A percentile compares a stretch with the other conserved stretches of the same genome.
phyloP scores from a whole-genome alignment of 2,329 filamentous ascomycete species.

The Sordariomycetes sp. region DNA sequence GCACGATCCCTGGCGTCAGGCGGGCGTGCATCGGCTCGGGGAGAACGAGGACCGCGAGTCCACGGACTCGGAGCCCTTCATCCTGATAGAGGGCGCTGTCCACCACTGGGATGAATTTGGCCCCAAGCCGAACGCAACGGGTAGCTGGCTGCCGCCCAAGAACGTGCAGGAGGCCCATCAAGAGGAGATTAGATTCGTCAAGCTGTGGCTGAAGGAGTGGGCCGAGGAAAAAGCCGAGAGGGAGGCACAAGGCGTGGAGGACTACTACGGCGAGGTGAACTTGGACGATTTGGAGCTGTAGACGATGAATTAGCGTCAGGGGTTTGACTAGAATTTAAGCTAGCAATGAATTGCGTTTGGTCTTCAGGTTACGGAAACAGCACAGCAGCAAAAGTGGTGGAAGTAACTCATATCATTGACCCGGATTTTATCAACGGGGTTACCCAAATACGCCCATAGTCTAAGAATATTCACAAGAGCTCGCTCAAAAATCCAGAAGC shows the following conservation, averaged over 20 bases:
- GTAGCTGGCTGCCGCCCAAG: conserved; percentile 29
- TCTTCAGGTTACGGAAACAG: too few species aligned
- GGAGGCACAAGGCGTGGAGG: not conserved
- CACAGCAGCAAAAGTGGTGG: too few species aligned
- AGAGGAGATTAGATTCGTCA: conserved; percentile 6
- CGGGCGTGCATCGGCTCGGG: conserved; percentile 60
- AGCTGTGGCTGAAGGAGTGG: conserved; percentile 6
- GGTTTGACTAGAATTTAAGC: too few species aligned
- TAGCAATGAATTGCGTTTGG: too few species aligned
- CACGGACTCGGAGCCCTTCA: conserved; percentile 5
- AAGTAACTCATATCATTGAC: not conserved
- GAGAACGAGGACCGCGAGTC: conserved; percentile 14
- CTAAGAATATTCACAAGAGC: not conserved
- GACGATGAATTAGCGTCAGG: too few species aligned
- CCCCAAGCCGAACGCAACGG: conserved; percentile 48
- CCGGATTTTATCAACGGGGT: not conserved
- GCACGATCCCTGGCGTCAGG: conserved; percentile 71
- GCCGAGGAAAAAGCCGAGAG: not conserved
- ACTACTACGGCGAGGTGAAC: too few species aligned
- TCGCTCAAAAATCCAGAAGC: not conserved
- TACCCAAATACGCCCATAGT: not conserved
- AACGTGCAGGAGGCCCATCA: conserved; percentile 1
- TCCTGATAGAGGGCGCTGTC: conserved; percentile 13
- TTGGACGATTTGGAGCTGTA: too few species aligned
- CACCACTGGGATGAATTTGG: conserved; percentile 11